phyloP scores from a whole-genome alignment of 2,329 filamentous ascomycete species.

The Zasmidium citrigriseum region DNA sequence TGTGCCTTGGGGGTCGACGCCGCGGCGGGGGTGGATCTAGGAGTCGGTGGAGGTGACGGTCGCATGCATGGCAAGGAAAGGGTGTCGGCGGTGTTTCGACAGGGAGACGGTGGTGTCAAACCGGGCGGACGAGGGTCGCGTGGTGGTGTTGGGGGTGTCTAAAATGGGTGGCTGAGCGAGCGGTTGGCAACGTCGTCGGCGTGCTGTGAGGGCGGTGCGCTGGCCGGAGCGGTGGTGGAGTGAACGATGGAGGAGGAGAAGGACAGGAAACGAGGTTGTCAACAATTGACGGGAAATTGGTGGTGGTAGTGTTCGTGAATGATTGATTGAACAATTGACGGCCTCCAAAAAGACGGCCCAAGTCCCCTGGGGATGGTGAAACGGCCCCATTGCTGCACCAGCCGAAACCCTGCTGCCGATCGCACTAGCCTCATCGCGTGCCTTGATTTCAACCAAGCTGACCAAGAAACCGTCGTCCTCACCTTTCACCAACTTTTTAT shows the following conservation, averaged over 20 bases:
- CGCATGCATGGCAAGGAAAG: slow-evolving; percentile 9
- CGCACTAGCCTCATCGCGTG: not conserved
- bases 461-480: no score
- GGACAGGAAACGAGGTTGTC: not conserved
- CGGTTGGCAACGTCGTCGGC: not conserved
- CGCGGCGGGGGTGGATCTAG: slow-evolving; percentile 2
- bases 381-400: not conserved
- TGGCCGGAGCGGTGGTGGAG: no score
- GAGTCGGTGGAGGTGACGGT: not conserved
- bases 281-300: not conserved
- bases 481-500: no score
- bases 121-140: not conserved
- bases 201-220: not conserved
- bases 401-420: not conserved
- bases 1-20: not conserved
- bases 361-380: not conserved
- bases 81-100: not conserved
- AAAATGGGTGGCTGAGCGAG: not conserved
- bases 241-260: not conserved
- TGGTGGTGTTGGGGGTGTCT: not conserved
- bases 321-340: no score
- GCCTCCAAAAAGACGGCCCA: not conserved
- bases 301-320: not conserved
- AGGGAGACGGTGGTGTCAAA: not conserved
- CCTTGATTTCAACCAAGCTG: not conserved